phyloP scores from a whole-genome alignment of 1,284 basidiomycete genomes.

The Pseudozyma hubeiensis region DNA sequence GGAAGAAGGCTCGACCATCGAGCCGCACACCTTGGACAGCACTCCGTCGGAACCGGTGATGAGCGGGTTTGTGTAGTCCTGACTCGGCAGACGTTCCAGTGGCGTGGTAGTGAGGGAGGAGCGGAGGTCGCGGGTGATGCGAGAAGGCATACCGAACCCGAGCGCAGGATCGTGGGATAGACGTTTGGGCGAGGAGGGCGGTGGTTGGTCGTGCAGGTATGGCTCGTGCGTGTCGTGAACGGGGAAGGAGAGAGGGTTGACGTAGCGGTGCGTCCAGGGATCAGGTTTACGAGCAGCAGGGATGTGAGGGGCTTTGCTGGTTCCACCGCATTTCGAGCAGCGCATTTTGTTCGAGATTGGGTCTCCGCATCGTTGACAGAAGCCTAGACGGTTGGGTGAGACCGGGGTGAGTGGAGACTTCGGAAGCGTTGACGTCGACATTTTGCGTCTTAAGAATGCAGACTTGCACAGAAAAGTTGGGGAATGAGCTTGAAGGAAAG shows the following conservation, averaged over 20 bases:
- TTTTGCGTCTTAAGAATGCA: neutral
- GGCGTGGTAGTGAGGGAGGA: too few species aligned
- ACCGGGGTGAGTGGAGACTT: neutral
- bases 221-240: conserved; percentile 3
- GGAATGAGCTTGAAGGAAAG: too few species aligned
- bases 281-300: conserved; percentile 22
- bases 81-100: conserved; percentile 6
- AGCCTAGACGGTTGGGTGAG: conserved; percentile 25
- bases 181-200: conserved; percentile 30
- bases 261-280: conserved; percentile 40
- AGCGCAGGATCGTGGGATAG: conserved; percentile 22
- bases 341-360: conserved; percentile 37
- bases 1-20: conserved; percentile 51
- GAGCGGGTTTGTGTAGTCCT: conserved; percentile 50
- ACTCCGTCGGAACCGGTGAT: conserved; percentile 49
- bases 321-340: conserved; percentile 37
- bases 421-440: conserved; percentile 5
- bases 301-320: conserved; percentile 22
- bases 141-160: conserved; percentile 51
- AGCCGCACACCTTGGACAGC: conserved; percentile 57
- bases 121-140: conserved; percentile 50
- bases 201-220: conserved; percentile 25
- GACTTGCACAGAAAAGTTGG: neutral
- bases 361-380: conserved; percentile 48
- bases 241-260: neutral